Conservation (phyloP, 2,329 filamentous ascomycete genomes). For the Colletotrichum ledebouriae region DNA sequence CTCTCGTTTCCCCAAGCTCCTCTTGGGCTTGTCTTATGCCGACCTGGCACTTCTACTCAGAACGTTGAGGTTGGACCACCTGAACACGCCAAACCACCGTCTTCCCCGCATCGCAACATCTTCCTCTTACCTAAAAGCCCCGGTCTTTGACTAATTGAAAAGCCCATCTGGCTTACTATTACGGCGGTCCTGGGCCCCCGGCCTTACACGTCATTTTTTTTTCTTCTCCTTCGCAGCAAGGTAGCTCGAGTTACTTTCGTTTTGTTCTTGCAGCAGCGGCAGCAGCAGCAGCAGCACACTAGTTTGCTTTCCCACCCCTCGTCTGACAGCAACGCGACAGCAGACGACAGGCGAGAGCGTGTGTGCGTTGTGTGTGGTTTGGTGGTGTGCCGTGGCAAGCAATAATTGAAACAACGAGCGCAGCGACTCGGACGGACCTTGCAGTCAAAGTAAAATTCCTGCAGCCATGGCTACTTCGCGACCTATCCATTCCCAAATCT, state of each 20-base stretch:
- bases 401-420: slow-evolving; percentile 41
- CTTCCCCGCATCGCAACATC: slow-evolving; percentile 59
- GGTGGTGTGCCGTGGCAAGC: slow-evolving; percentile 31
- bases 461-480: slow-evolving; percentile 40
- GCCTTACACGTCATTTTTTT: slow-evolving; percentile 32
- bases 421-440: slow-evolving; percentile 39
- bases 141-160: slow-evolving; percentile 63
- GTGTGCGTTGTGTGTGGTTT: slow-evolving; percentile 25
- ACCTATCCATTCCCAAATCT: slow-evolving; percentile 36
- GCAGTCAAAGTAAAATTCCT: slow-evolving; percentile 39
- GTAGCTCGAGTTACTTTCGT: slow-evolving; percentile 16
- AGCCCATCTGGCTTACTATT: slow-evolving; percentile 39
- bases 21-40: slow-evolving; percentile 44
- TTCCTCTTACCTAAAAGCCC: slow-evolving; percentile 62
- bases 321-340: slow-evolving; percentile 16
- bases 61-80: slow-evolving; percentile 42
- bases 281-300: neutral
- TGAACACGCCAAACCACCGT: slow-evolving; percentile 44
- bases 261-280: slow-evolving; percentile 14
- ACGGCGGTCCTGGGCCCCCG: slow-evolving; percentile 32
- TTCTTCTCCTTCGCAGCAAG: neutral
- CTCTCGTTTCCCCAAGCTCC: slow-evolving; percentile 18
- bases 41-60: slow-evolving; percentile 28
- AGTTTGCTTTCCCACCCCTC: neutral
- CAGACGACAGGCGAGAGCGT: slow-evolving; percentile 14